Evolutionary conservation across 2,329 filamentous ascomycete species (phyloP), one percentile per base, ranked within the genome.

Genomic region (Aureobasidium uvarum): DNA sequence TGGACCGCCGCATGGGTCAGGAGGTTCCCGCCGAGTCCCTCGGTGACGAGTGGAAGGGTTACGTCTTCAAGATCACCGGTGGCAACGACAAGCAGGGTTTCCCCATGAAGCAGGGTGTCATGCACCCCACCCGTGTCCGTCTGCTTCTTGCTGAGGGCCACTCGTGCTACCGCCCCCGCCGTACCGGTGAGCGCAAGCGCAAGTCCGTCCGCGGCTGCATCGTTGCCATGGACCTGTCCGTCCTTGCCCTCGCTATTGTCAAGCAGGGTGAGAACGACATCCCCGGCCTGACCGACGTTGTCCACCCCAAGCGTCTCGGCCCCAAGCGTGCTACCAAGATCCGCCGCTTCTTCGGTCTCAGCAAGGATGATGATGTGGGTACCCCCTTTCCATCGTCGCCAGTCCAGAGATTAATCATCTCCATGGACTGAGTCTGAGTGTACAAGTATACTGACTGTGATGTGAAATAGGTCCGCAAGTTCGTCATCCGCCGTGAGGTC

Each of bases 61-160:
- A 99, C 87, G 89, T 99, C 85, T 92, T 99, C 89, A 90, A 88
- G 81, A 98, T 99, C 86, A 99, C 95, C 77, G 96, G 95, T 79
- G 95, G 96, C 80, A 99, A 99, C 90, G 95, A 99, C 91, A 99
- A 99, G 92, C 96, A 99, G 87, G 95, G 95, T 86, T 99, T 99
- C 89, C 95, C 95, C 76, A 99, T 99, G 95, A 99, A 99, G 92
- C 96, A 99, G 89, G 95, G 95, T 87, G 91, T 96, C 81, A 94
- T 99, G 87, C 91, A 96, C 83, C 93, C 95, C 77, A 95, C 91
- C 81, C 95, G 95, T 95, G 95, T 97, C 84, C 90, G 91, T 75
- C 92, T 99, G 74, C 90, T 99, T 77, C 92, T 99, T 79, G 80
- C 89, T 80, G 92, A 96, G 66, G 95, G 95, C 81, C 95, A 98